Conservation (phyloP, 1,139 yeast species). For the Kodamaea derodonti region DNA sequence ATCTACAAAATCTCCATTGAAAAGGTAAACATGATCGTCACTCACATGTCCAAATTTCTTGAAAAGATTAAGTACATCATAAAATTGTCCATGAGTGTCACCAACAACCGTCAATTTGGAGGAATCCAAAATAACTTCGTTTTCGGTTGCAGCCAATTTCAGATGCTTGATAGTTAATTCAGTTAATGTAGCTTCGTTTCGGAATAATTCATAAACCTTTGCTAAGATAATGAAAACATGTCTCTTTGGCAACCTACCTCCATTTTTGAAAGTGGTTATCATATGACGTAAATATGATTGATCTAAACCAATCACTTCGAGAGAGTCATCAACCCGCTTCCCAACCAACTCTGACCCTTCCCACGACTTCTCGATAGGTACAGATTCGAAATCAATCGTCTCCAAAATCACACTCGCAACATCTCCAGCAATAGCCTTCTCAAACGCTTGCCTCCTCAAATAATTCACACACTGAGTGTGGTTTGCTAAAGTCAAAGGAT, state of each 20-base stretch:
- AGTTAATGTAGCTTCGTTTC: slow-evolving; percentile 67
- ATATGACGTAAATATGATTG: slow-evolving; percentile 56
- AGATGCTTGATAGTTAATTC: slow-evolving; percentile 54
- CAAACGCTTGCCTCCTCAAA: slow-evolving; percentile 75
- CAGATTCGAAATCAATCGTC: slow-evolving; percentile 45
- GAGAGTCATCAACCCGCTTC: slow-evolving; percentile 16
- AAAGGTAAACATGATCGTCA: slow-evolving; percentile 69
- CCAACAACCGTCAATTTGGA: slow-evolving; percentile 80
- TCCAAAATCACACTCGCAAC: slow-evolving; percentile 34
- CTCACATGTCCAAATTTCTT: slow-evolving; percentile 65
- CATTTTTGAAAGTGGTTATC: slow-evolving; percentile 67
- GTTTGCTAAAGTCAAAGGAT: slow-evolving; percentile 62
- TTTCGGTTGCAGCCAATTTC: slow-evolving; percentile 19
- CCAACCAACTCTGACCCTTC: slow-evolving; percentile 60
- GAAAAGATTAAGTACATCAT: slow-evolving; percentile 80
- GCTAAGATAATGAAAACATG: slow-evolving; percentile 82
- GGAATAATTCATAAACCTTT: slow-evolving; percentile 64
- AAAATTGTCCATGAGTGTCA: slow-evolving; percentile 97
- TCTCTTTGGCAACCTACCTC: slow-evolving; percentile 70
- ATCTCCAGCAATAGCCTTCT: slow-evolving; percentile 78
- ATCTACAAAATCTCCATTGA: slow-evolving; percentile 97
- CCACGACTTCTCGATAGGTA: slow-evolving; percentile 56
- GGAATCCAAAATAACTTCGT: slow-evolving; percentile 24
- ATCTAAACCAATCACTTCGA: slow-evolving; percentile 33
- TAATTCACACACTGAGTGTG: slow-evolving; percentile 62